phyloP scores from a whole-genome alignment of 305 asterid genomes.

The Fraxinus ornus region DNA sequence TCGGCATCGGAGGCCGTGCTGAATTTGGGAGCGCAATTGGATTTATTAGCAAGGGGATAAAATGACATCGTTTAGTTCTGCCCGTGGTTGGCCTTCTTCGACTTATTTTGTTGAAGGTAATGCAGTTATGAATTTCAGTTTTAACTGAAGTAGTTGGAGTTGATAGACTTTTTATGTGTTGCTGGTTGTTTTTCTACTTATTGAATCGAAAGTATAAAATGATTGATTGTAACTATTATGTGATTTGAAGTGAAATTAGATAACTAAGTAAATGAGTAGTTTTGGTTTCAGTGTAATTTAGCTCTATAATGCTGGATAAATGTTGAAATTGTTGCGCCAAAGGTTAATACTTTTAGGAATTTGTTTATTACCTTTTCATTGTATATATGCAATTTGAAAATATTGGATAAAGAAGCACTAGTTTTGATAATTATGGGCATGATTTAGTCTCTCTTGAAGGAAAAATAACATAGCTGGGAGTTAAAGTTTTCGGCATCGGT shows the following conservation, averaged over 20 bases:
- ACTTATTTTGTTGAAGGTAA: constrained; percentile 34
- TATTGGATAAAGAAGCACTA: not conserved
- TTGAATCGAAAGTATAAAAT: not conserved
- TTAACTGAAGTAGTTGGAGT: not conserved
- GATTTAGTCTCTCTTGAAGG: not conserved
- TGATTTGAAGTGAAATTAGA: not conserved
- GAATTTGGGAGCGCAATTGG: not conserved
- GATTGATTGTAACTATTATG: not conserved
- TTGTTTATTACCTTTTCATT: not conserved
- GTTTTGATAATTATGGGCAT: not conserved
- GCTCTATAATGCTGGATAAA: not conserved
- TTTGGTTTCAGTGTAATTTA: not conserved
- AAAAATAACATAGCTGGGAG: not conserved
- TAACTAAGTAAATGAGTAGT: not conserved
- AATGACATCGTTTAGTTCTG: constrained; percentile 22
- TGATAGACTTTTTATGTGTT: not conserved
- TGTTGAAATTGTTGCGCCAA: not conserved
- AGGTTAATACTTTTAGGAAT: not conserved
- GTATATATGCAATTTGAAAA: not conserved
- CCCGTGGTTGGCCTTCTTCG: constrained; percentile 42
- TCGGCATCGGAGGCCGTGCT: not conserved
- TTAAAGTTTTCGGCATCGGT: no score
- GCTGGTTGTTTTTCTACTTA: no score
- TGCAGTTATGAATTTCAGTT: not conserved
- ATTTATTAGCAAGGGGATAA: constrained; percentile 31